Evolutionary conservation across 139 green algal genomes (phyloP).

Genomic region (Parachlorella kessleri): DNA sequence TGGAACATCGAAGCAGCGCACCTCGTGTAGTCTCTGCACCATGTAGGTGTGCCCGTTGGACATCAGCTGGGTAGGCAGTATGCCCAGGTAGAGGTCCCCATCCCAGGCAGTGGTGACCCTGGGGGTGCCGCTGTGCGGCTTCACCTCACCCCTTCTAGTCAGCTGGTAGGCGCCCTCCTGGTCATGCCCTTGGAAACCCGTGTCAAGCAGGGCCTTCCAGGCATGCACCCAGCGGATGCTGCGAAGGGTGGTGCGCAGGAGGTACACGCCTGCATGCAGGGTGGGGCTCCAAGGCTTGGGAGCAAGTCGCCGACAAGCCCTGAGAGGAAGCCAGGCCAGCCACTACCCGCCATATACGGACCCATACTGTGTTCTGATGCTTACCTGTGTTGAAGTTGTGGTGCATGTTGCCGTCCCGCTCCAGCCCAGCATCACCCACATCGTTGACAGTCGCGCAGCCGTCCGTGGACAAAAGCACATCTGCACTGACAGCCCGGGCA

Average conservation of each 20-base stretch:
- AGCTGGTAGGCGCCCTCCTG: constrained; percentile 8
- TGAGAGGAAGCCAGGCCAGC: neutral
- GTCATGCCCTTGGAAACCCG: constrained; percentile 1
- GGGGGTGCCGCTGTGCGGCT: neutral
- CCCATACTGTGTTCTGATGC: neutral
- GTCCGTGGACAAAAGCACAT: constrained; percentile 14
- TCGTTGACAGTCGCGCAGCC: neutral
- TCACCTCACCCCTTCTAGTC: neutral
- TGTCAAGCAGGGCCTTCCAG: neutral
- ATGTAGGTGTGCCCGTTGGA: constrained; percentile 2
- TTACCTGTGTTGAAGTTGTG: constrained; percentile 24
- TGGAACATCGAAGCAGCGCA: too few relatives aligned
- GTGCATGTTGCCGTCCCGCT: neutral
- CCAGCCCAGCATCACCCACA: neutral
- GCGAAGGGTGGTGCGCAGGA: constrained; percentile 7
- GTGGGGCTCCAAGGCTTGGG: neutral
- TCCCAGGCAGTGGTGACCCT: neutral
- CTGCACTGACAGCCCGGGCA: too few relatives aligned
- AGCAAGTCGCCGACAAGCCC: neutral
- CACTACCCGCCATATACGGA: neutral
- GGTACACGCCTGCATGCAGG: constrained; percentile 15
- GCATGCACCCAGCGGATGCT: constrained; percentile 2
- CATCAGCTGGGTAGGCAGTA: neutral
- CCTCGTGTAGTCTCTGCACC: constrained; percentile 38
- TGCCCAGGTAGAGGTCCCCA: constrained; percentile 3